A percentile compares a stretch with the other conserved stretches of the same genome.
Conservation (phyloP, 805 yeast species). For the Candida chauliodis region DNA sequence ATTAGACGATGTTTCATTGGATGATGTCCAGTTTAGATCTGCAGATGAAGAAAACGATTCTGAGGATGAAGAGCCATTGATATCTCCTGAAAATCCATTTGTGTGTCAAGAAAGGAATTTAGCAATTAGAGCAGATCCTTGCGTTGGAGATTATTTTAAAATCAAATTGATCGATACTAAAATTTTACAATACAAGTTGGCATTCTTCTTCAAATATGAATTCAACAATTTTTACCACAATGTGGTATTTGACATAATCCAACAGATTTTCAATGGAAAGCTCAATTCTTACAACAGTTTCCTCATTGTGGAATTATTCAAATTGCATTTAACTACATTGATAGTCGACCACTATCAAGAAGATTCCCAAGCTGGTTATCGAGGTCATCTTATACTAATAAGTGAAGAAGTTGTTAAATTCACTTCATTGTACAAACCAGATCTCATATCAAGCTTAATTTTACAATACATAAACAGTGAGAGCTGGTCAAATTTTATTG, state of each 20-base stretch:
- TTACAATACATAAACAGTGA: conserved; percentile 46
- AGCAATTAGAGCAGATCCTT: conserved; percentile 49
- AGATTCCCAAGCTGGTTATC: conserved; percentile 75
- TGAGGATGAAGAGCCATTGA: conserved; percentile 43
- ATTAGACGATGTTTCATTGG: conserved; percentile 34
- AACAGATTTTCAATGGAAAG: conserved; percentile 91
- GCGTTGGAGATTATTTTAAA: conserved; percentile 85
- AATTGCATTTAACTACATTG: conserved; percentile 20
- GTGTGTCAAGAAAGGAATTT: conserved; percentile 33
- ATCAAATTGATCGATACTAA: conserved; percentile 74
- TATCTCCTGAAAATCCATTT: conserved; percentile 42
- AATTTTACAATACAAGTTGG: conserved; percentile 63
- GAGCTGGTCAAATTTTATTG: conserved; percentile 50
- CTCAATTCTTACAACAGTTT: conserved; percentile 77
- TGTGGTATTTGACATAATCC: conserved; percentile 94
- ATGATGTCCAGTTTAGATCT: conserved; percentile 24
- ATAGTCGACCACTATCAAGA: conserved; percentile 25
- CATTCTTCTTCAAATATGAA: conserved; percentile 78
- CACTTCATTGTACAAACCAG: conserved; percentile 57
- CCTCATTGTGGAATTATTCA: conserved; percentile 31
- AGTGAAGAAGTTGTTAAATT: conserved; percentile 96
- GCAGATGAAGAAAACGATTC: conserved; percentile 23
- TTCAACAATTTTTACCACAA: conserved; percentile 98
- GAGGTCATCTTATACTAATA: conserved; percentile 93
- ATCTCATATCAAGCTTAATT: conserved; percentile 51